Percentiles rank a stretch among this genome's conserved stretches.
Conservation (phyloP, 2,329 filamentous ascomycete genomes). For the Fusarium piperis region DNA sequence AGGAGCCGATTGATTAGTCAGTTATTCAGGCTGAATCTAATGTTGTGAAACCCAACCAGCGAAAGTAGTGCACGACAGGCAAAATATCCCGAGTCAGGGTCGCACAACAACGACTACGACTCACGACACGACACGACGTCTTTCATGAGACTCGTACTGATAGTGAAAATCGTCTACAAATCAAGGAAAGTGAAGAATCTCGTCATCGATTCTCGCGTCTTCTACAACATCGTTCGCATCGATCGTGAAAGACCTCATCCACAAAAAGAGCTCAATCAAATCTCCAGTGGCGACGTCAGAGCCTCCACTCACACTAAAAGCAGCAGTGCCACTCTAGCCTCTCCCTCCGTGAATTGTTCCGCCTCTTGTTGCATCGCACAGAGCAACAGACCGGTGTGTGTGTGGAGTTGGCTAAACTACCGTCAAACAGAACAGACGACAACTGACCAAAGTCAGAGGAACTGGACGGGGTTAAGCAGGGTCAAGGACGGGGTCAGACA, state of each 20-base stretch:
- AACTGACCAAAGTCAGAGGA: constrained; percentile 2
- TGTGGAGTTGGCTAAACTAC: constrained; percentile 22
- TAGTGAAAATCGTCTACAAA: constrained; percentile 2
- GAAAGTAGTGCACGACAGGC: neutral
- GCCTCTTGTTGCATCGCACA: constrained; percentile 9
- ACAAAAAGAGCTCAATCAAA: neutral
- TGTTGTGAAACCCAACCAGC: neutral
- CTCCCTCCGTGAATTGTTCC: constrained; percentile 2
- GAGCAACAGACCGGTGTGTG: constrained; percentile 21
- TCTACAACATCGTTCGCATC: neutral
- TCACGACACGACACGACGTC: constrained; percentile 14
- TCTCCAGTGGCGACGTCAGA: constrained; percentile 28
- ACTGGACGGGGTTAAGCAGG: neutral
- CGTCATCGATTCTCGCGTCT: constrained; percentile 23
- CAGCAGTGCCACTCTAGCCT: neutral
- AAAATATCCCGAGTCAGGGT: neutral
- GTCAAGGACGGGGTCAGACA: neutral
- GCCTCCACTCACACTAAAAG: constrained; percentile 26
- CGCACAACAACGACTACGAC: constrained; percentile 11
- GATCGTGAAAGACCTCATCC: constrained; percentile 34
- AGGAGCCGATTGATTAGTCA: neutral
- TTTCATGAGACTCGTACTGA: constrained; percentile 6
- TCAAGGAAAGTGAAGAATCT: constrained; percentile 6
- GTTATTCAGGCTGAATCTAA: constrained; percentile 27
- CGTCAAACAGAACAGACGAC: neutral